A percentile compares a stretch with the other conserved stretches of the same genome.
These are phyloP conservation scores for Xylariaceae sp. DNA, from an alignment of 2,329 filamentous ascomycete species.

Conservation along the genomic window DNA sequence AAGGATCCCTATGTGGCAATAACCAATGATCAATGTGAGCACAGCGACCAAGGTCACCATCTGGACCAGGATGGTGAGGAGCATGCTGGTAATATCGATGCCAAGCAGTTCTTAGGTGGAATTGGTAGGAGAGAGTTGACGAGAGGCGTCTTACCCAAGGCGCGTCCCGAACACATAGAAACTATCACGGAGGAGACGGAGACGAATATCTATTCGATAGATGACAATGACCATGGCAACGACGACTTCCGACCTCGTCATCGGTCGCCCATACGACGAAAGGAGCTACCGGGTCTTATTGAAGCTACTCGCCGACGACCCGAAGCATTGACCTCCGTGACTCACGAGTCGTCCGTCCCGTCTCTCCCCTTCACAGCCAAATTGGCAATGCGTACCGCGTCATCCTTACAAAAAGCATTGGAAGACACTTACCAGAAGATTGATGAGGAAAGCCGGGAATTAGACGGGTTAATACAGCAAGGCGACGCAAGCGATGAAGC, in stretches of 20 bases:
- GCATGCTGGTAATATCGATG: conserved; percentile 4
- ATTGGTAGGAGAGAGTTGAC: conserved; percentile 20
- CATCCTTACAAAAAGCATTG: conserved; percentile 32
- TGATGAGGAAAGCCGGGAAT: conserved; percentile 22
- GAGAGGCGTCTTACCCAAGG: conserved; percentile 16
- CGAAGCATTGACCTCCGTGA: conserved; percentile 15
- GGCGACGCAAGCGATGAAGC: conserved; percentile 12
- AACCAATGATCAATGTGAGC: conserved; percentile 10
- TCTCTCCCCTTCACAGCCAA: conserved; percentile 31
- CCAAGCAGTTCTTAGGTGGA: conserved; percentile 10
- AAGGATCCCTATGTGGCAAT: conserved; percentile 13
- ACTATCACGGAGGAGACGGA: conserved; percentile 27
- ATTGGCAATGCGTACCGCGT: conserved; percentile 26
- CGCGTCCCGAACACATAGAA: conserved; percentile 15
- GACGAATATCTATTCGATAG: conserved; percentile 3
- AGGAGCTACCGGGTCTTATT: conserved; percentile 1
- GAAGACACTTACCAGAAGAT: conserved; percentile 29
- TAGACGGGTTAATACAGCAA: conserved; percentile 7
- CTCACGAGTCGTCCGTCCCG: conserved; percentile 24
- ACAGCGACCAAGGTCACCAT: conserved; percentile 9
- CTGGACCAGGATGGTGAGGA: conserved; percentile 5
- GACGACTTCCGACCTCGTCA: conserved; percentile 3
- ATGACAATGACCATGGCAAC: background rate
- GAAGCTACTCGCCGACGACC: conserved; percentile 7
- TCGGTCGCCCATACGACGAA: background rate